Evolutionary conservation across 2,329 filamentous ascomycete species (phyloP).

Genomic region (Neophaeococcomyces aloes): DNA sequence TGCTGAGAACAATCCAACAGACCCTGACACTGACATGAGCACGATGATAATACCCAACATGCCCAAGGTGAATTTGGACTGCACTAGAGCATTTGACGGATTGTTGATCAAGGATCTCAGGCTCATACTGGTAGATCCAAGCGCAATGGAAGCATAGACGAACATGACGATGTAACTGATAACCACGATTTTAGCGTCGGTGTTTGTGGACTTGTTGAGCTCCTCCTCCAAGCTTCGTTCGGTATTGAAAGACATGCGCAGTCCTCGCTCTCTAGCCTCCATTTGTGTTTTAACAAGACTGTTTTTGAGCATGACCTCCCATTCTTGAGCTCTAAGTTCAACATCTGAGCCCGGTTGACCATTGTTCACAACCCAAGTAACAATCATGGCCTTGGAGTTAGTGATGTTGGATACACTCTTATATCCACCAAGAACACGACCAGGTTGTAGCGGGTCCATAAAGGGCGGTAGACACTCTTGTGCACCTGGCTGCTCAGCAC

Average conservation of each 20-base stretch:
- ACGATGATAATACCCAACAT: slow-evolving; percentile 91
- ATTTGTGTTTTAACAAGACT: slow-evolving; percentile 66
- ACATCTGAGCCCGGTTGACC: slow-evolving; percentile 61
- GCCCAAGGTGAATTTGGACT: slow-evolving; percentile 95
- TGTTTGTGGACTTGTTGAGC: slow-evolving; percentile 95
- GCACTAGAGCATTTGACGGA: slow-evolving; percentile 73
- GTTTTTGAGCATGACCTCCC: slow-evolving; percentile 69
- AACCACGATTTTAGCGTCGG: slow-evolving; percentile 89
- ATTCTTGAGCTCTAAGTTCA: slow-evolving; percentile 70
- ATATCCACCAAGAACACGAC: slow-evolving; percentile 77
- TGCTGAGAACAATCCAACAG: slow-evolving; percentile 88
- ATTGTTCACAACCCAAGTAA: slow-evolving; percentile 93
- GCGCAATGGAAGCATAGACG: slow-evolving; percentile 82
- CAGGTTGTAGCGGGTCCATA: slow-evolving; percentile 74
- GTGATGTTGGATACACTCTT: slow-evolving; percentile 47
- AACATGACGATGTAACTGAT: slow-evolving; percentile 99
- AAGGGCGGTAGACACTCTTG: slow-evolving; percentile 72
- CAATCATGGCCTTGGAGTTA: slow-evolving; percentile 68
- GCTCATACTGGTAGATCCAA: slow-evolving; percentile 77
- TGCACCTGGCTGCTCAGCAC: slow-evolving; percentile 64
- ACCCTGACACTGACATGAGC: slow-evolving; percentile 91
- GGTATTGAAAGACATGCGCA: slow-evolving; percentile 86
- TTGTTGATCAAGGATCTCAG: slow-evolving; percentile 68
- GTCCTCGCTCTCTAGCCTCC: slow-evolving; percentile 65
- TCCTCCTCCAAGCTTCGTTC: slow-evolving; percentile 93